Percentiles rank a stretch among this genome's conserved stretches.
Conservation (phyloP, 73 alveolate species). For the Stentor coeruleus region DNA sequence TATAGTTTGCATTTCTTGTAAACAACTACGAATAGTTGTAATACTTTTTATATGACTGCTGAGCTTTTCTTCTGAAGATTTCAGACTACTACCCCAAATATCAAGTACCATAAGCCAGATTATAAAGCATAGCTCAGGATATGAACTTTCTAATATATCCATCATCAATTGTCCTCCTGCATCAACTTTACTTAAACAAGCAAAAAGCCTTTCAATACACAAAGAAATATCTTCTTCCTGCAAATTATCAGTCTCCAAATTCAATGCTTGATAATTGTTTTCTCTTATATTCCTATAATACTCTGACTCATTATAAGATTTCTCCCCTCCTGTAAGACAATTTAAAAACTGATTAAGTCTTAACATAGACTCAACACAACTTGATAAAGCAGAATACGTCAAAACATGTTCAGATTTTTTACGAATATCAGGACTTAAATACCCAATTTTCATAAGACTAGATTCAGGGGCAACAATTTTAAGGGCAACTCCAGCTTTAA, state of each 20-base stretch:
- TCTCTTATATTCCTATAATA: too few species aligned
- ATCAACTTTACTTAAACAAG: background rate
- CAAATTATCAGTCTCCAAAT: background rate
- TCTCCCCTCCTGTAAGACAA: background rate
- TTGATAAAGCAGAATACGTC: background rate
- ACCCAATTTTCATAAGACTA: background rate
- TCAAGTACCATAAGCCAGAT: slow-evolving; percentile 17
- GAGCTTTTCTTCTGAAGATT: background rate
- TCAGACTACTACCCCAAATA: slow-evolving; percentile 24
- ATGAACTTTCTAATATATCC: background rate
- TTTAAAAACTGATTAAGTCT: too few species aligned
- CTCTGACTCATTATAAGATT: too few species aligned
- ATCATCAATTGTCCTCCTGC: background rate
- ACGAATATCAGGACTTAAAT: background rate
- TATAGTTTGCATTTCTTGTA: background rate
- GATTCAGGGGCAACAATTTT: background rate
- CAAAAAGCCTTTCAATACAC: background rate
- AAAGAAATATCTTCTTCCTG: background rate
- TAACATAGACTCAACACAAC: background rate
- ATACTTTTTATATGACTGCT: background rate
- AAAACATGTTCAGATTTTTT: background rate
- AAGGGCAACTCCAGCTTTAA: slow-evolving; percentile 35
- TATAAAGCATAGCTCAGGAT: background rate
- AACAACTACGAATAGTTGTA: background rate
- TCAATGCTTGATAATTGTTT: background rate